Percentiles rank a stretch among this genome's conserved stretches.
phyloP scores from a whole-genome alignment of 345 rosid genomes.

The Eucalyptus melliodora region DNA sequence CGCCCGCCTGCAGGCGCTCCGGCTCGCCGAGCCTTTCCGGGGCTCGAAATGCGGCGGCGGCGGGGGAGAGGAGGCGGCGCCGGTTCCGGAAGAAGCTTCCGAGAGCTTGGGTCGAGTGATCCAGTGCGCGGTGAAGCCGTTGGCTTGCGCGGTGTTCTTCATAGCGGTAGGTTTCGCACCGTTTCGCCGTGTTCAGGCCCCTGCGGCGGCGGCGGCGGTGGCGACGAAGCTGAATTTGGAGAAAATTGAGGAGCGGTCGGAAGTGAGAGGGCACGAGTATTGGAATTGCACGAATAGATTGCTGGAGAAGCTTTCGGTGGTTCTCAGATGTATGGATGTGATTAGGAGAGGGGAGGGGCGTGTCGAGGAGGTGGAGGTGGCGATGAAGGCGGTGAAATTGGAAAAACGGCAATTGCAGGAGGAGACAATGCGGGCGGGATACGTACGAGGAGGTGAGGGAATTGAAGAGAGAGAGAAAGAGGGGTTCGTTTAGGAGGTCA shows the following conservation, averaged over 20 bases:
- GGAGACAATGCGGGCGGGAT: slow-evolving; percentile 37
- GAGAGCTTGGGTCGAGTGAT: too few species aligned
- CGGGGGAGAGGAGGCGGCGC: too few species aligned
- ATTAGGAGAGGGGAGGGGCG: slow-evolving; percentile 46
- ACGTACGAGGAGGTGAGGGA: slow-evolving; percentile 25
- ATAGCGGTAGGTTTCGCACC: too few species aligned
- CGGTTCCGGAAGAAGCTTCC: too few species aligned
- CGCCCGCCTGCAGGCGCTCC: too few species aligned
- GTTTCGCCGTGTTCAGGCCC: too few species aligned
- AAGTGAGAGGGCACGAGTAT: slow-evolving; percentile 30
- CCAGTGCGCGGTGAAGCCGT: too few species aligned
- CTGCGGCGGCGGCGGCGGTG: too few species aligned
- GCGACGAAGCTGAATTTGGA: too few species aligned
- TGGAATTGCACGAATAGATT: slow-evolving; percentile 35
- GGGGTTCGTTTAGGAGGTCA: slow-evolving; percentile 27
- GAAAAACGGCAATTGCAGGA: slow-evolving; percentile 52
- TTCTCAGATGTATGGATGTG: slow-evolving; percentile 40
- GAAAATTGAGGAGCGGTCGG: background rate
- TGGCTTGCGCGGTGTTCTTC: too few species aligned
- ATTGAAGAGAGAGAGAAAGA: slow-evolving; percentile 36
- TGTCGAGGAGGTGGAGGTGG: slow-evolving; percentile 6
- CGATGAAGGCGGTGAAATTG: slow-evolving; percentile 36
- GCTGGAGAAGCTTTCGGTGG: slow-evolving; percentile 44
- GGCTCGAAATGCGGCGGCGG: too few species aligned
- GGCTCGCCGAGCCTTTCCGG: too few species aligned